Conservation (phyloP, 2,329 filamentous ascomycete genomes). For the Colletotrichum magnum region DNA sequence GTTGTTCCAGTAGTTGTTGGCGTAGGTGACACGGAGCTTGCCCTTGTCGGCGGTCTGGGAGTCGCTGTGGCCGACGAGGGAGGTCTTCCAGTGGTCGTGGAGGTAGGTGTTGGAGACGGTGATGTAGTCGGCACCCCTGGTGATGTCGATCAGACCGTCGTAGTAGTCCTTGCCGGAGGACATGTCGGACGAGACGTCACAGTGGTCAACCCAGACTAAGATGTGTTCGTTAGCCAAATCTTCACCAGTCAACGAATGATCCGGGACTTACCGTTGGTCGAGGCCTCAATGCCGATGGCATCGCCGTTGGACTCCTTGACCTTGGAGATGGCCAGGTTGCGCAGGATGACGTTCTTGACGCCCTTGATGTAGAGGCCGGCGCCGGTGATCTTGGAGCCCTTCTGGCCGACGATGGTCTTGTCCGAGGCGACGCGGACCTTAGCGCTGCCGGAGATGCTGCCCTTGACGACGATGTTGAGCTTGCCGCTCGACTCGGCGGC, state of each 20-base stretch:
- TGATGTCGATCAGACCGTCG: conserved; percentile 75
- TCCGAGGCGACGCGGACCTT: conserved; percentile 59
- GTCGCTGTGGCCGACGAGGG: conserved; percentile 72
- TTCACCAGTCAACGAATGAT: not conserved
- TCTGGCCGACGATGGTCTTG: conserved; percentile 61
- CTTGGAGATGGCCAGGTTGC: conserved; percentile 72
- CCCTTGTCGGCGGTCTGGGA: conserved; percentile 70
- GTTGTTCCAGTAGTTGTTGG: conserved; percentile 76
- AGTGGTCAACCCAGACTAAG: conserved; percentile 75
- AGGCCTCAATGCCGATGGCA: conserved; percentile 69
- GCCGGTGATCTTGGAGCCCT: conserved; percentile 56
- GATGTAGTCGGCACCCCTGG: conserved; percentile 74
- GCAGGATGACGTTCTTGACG: conserved; percentile 71
- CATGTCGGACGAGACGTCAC: conserved; percentile 73
- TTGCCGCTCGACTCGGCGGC: conserved; percentile 61
- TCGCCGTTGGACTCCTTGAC: conserved; percentile 71
- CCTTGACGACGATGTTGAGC: conserved; percentile 58
- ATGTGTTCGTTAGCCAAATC: not conserved
- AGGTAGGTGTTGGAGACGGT: conserved; percentile 60
- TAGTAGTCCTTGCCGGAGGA: conserved; percentile 78
- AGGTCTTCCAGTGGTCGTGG: conserved; percentile 71
- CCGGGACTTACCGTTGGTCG: conserved; percentile 57
- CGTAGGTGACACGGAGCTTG: conserved; percentile 74
- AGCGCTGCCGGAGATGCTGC: conserved; percentile 56
- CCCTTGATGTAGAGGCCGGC: conserved; percentile 67